Base-by-base conservation (phyloP, 352 stramenopile genomes). In the Globisporangium polare region DNA sequence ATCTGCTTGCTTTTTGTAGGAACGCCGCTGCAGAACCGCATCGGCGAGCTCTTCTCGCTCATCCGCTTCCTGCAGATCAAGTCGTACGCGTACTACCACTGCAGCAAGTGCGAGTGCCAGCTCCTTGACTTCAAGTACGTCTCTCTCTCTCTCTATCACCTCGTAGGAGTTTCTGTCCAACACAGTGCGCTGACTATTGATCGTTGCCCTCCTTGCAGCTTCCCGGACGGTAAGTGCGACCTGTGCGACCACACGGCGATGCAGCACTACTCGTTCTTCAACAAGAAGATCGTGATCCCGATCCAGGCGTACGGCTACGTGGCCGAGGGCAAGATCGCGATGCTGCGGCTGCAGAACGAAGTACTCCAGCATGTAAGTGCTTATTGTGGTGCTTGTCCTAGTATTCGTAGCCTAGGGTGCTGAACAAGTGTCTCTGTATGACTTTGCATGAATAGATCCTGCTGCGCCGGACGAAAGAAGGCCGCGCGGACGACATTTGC, bases 31-130 rank as follows among this genome's bases (percentile, higher is more conserved):
- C 96, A 99, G 73, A 98, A 98, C 56, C 89, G 92, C 8, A 95
- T 97, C 46, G 83, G 89, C 13, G 85, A 94, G 69, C 88, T 99
- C 39, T 99, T 99, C 70, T 98, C 92, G 18, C 81, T 99, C 10
- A 91, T 99, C 57, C 86, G 97, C 4, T 99, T 99, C 64, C 69
- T 99, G 5, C 84, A 97, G 53, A 90, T 99, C 33, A 92, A 99
- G 69, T 96, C 94, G 18, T 99, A 97, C 76, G 97, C 96, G 3
- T 99, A 97, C 76, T 99, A 99, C 72, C 97, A 98, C 64, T 99
- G 98, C 78, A 92, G 75, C 9, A 65, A 74, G 43, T 99, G 96
- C 78, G 78, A 92, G 26, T 99, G 97, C 60, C 97, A 98, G 71
- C 92, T 86, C 72, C 71, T 99, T 26, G 92, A 99, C 71, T 99